Conservation (phyloP, 805 yeast species). For the Cyberlindnera veronae region DNA sequence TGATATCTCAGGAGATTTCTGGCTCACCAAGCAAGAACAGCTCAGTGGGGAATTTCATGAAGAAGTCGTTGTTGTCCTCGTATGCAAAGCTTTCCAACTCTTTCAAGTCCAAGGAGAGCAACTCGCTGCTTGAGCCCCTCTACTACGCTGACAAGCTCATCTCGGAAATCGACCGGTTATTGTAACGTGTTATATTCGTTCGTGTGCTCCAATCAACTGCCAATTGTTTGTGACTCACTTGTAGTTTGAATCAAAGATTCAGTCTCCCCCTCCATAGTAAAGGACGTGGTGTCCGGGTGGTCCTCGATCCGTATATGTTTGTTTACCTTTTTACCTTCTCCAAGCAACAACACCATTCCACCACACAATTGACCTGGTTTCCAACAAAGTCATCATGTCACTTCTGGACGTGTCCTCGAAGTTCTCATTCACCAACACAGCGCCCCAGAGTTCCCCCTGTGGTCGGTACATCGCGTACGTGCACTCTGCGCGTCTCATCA, state of each 20-base stretch:
- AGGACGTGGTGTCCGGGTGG: too few species aligned
- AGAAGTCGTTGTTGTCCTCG: constrained; percentile 5
- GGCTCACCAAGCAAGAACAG: neutral
- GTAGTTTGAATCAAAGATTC: too few species aligned
- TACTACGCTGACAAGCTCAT: constrained; percentile 15
- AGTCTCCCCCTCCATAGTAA: too few species aligned
- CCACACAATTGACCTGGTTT: too few species aligned
- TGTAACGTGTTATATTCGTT: neutral
- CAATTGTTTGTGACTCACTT: neutral
- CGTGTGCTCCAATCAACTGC: neutral
- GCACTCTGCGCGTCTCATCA: constrained; percentile 13
- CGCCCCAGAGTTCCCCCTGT: constrained; percentile 15
- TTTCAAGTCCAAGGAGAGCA: neutral
- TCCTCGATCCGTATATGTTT: too few species aligned
- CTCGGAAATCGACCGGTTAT: constrained; percentile 6
- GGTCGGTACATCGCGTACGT: constrained; percentile 16
- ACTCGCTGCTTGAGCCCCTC: neutral
- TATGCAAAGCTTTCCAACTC: constrained; percentile 2
- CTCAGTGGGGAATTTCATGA: constrained; percentile 2
- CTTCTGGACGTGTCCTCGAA: constrained; percentile 14
- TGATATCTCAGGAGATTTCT: constrained; percentile 7
- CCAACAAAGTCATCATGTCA: constrained; percentile 13
- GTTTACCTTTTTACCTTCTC: too few species aligned
- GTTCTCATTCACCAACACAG: constrained; percentile 11
- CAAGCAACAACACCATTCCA: too few species aligned